Evolutionary conservation across 2,329 filamentous ascomycete species (phyloP).

Genomic region (Botrytis tulipae): DNA sequence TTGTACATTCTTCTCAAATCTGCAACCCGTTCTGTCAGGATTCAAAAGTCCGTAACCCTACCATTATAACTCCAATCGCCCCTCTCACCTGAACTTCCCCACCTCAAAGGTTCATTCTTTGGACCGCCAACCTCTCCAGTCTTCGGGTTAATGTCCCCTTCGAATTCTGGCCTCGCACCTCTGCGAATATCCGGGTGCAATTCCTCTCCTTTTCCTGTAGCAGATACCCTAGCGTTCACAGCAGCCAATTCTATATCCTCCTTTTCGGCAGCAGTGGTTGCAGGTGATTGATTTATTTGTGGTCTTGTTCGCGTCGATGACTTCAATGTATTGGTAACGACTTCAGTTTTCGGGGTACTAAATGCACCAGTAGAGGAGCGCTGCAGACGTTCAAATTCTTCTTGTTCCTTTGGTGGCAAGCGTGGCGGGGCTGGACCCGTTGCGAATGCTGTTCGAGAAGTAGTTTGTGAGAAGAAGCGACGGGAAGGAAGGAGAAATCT

Average conservation of each 20-base stretch:
- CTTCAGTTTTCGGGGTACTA: constrained; percentile 54
- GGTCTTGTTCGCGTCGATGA: constrained; percentile 37
- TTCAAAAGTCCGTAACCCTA: constrained; percentile 82
- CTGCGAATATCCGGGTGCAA: constrained; percentile 69
- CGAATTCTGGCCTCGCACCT: constrained; percentile 86
- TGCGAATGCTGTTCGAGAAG: constrained; percentile 43
- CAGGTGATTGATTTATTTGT: constrained; percentile 51
- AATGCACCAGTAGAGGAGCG: constrained; percentile 72
- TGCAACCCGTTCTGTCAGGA: neutral
- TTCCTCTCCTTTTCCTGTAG: constrained; percentile 60
- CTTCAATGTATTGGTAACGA: constrained; percentile 28
- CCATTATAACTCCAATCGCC: constrained; percentile 90
- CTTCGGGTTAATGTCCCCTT: constrained; percentile 86
- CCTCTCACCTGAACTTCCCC: constrained; percentile 67
- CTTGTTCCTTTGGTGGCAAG: constrained; percentile 84
- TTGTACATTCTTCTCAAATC: neutral
- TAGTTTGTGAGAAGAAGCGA: constrained; percentile 34
- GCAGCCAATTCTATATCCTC: constrained; percentile 33
- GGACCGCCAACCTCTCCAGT: constrained; percentile 95
- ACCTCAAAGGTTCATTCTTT: constrained; percentile 92
- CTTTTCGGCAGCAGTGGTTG: constrained; percentile 26
- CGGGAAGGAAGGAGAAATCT: constrained; percentile 33
- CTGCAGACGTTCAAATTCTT: constrained; percentile 85
- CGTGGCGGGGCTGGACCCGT: constrained; percentile 72
- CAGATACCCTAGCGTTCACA: constrained; percentile 47